Base-by-base conservation (phyloP, 768 basidiomycete genomes). In the Boletus rubescentipes region DNA sequence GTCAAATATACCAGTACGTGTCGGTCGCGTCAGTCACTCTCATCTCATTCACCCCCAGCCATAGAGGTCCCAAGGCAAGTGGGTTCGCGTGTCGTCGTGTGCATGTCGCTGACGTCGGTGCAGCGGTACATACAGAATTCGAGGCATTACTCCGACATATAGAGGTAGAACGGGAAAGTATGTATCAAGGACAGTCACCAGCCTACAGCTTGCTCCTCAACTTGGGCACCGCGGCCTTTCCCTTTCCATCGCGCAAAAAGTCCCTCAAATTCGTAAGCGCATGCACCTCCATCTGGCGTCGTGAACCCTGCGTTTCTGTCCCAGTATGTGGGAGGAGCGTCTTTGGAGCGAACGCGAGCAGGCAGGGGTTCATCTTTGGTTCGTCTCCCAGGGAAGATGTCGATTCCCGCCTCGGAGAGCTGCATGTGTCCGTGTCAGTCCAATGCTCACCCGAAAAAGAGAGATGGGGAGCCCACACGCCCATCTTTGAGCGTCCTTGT, bases 281-380 rank as follows among this genome's bases (percentile, higher is more conserved):
- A n/a, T 89, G 82, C 34, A 91, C 76, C 72, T 93, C 92, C 91
- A 93, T 93, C 67, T 79, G 79, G 53, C 78, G 79, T 67, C 91
- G 88, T 6, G 87, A 80, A 62, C 94, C 93, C 58, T 84, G 82
- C 49, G 83, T 93, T 68, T 91, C 86, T 0, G 92, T 93, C 8
- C 94, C 95, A 85, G 96, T 86, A 69, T 96, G 95, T 1, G 94
- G 95, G 18, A 98, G 79, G 9, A 98, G 77, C 30, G 87, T 87
- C 57, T 92, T 86, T 58, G 93, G 84, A 9, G 87, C 84, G 70
- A 91, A 90, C n/a, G 82, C 80, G 51, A 94, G 77, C 32, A 96
- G 73, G 29, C 86, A 82, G 5, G 89, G 86, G 62, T 93, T 87
- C 38, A 93, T 83, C 42, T 79, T 68, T 2, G 93, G 93, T 65